phyloP scores from a whole-genome alignment of 176 grass and related monocot genomes.

The Avena eriantha region DNA sequence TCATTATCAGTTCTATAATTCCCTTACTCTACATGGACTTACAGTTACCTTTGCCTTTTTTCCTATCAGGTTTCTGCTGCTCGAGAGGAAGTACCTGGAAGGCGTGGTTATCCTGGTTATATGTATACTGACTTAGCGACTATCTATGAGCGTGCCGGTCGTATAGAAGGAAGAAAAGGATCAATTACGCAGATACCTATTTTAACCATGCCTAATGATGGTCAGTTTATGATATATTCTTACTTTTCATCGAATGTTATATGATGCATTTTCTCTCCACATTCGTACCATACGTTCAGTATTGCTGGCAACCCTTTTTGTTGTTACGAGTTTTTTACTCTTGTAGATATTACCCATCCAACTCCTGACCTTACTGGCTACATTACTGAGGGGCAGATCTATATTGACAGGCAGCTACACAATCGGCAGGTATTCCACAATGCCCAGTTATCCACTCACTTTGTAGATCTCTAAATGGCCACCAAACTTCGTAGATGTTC shows the following conservation, averaged over 20 bases:
- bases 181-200: conserved; percentile 88
- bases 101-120: conserved; percentile 87
- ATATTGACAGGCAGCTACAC: conserved; percentile 77
- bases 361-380: conserved; percentile 86
- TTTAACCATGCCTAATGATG: conserved; percentile 90
- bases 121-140: conserved; percentile 89
- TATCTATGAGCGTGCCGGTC: conserved; percentile 85
- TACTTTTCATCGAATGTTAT: conserved; percentile 32
- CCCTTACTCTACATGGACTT: conserved; percentile 2
- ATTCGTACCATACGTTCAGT: background rate
- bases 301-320: background rate
- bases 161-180: conserved; percentile 83
- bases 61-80: conserved; percentile 69
- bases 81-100: conserved; percentile 84
- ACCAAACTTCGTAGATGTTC: conserved; percentile 15
- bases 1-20: background rate
- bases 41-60: background rate
- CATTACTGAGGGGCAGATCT: conserved; percentile 87
- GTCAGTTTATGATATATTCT: conserved; percentile 41
- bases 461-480: background rate
- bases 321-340: background rate
- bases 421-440: conserved; percentile 61
- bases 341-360: conserved; percentile 84
- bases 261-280: background rate
- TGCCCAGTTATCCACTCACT: background rate